Percentiles rank a stretch among this genome's conserved stretches.
Conservation (phyloP, 2,329 filamentous ascomycete species). For the Sporothrix pallida region DNA sequence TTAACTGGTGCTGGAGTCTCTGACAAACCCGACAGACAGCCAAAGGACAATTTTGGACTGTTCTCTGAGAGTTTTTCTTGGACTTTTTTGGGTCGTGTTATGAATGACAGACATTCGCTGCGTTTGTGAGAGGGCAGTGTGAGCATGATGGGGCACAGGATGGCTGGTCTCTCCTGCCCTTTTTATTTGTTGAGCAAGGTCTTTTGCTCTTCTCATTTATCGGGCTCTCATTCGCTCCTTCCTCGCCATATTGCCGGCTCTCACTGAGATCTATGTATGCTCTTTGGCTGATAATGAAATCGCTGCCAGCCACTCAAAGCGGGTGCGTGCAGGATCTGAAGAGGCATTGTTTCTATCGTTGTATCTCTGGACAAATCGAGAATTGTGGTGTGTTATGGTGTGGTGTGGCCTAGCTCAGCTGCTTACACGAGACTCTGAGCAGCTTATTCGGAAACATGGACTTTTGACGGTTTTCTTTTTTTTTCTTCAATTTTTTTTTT, state of each 20-base stretch:
- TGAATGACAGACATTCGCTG: not conserved
- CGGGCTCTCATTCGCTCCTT: not conserved
- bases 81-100: not conserved
- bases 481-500: too few species aligned
- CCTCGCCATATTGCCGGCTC: not conserved
- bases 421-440: too few species aligned
- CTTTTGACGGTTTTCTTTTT: too few species aligned
- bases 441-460: too few species aligned
- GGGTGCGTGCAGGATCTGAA: slow-evolving; percentile 4
- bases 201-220: slow-evolving; percentile 2
- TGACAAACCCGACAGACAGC: not conserved
- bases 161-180: not conserved
- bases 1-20: not conserved
- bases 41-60: not conserved
- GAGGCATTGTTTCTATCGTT: not conserved
- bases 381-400: not conserved
- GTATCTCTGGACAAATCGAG: not conserved
- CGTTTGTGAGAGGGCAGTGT: not conserved
- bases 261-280: not conserved
- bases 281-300: slow-evolving; percentile 11
- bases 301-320: slow-evolving; percentile 10
- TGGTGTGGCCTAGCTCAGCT: not conserved
- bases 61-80: not conserved
- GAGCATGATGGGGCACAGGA: not conserved
- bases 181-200: slow-evolving; percentile 1